A percentile compares a stretch with the other conserved stretches of the same genome.
These are phyloP conservation scores for Metarhizium humberi DNA, from an alignment of 2,329 filamentous ascomycete species.

Conservation along the genomic window DNA sequence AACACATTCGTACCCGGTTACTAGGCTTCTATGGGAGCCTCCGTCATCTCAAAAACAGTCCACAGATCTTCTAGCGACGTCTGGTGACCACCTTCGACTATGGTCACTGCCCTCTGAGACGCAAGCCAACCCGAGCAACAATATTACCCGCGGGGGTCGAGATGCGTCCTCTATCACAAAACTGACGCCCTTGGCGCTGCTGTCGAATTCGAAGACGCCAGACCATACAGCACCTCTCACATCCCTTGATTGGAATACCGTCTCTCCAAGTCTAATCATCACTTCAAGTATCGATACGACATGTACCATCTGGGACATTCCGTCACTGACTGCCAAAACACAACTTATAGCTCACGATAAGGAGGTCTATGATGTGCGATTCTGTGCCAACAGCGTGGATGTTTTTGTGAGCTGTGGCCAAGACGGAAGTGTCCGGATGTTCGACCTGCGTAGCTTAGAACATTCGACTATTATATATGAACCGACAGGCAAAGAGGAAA, in stretches of 20 bases:
- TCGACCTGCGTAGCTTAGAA: constrained; percentile 89
- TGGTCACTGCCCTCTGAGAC: constrained; percentile 81
- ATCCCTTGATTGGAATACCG: constrained; percentile 94
- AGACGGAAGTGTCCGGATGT: constrained; percentile 97
- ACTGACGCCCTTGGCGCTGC: constrained; percentile 79
- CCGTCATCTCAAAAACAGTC: constrained; percentile 91
- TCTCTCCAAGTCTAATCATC: constrained; percentile 94
- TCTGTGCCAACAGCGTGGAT: constrained; percentile 97
- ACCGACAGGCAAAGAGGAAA: constrained; percentile 75
- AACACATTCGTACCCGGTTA: constrained; percentile 95
- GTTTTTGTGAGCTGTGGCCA: constrained; percentile 97
- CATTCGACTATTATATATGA: constrained; percentile 99
- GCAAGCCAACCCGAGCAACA: constrained; percentile 49
- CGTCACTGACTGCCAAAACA: constrained; percentile 93
- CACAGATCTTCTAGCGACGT: constrained; percentile 89
- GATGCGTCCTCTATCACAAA: constrained; percentile 58
- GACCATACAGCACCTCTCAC: constrained; percentile 96
- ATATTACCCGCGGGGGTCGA: constrained; percentile 52
- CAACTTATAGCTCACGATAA: constrained; percentile 98
- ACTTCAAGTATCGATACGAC: constrained; percentile 98
- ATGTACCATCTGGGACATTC: constrained; percentile 99
- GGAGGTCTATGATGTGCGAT: constrained; percentile 96
- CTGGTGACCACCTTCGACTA: constrained; percentile 83
- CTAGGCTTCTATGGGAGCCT: constrained; percentile 89
- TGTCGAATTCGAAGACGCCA: constrained; percentile 97